Base-by-base conservation (phyloP, 2,329 filamentous ascomycete species). In the Sporothrix phasma region DNA sequence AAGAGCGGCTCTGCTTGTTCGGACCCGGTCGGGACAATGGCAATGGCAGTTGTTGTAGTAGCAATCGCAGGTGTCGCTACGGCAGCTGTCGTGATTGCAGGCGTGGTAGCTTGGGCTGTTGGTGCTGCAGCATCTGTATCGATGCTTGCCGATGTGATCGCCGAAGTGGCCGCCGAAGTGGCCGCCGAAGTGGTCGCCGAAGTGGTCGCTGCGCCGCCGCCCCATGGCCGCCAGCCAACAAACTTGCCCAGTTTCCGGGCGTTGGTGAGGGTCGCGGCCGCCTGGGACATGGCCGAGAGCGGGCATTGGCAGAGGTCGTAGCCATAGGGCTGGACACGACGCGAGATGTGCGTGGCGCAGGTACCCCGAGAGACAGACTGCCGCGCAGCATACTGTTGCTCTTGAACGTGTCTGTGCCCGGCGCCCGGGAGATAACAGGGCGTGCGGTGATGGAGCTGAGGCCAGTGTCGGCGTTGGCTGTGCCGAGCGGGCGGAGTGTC, bases 371-470 rank as follows among this genome's bases (percentile, higher is more conserved):
- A 1, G 65, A 60, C 68, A 80, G 80, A 69, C 74, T 84, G 22
- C 86, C 82, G n/a, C 85, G 81, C 29, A 88, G 78, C 29, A 84
- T 75, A 5, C 76, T 78, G 64, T 83, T 83, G 66, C 86, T 82
- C 24, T 76, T 73, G 74, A 74, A 82, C 37, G 71, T 77, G 61
- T 70, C 75, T 43, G 71, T 76, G 11, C 63, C 64, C 1, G n/a
- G n/a, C n/a, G 67, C 68, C 65, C 74, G 78, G 58, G 75, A 84
- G 61, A 85, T 70, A n/a, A 81, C 85, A 3, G 85, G 83, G 31
- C 79, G 80, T 0, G 85, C 85, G 0, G 78, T 82, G 5, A 87
- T 78, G n/a, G 81, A 80, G 45, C 82, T 83, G 49, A 86, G 76
- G 26, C 84, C 77, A 2, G 82, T 83, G 41, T 82, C 83, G 45